These are phyloP conservation scores for Aeschynomene evenia DNA, from an alignment of 306 rosid genomes.

Conservation along the genomic window DNA sequence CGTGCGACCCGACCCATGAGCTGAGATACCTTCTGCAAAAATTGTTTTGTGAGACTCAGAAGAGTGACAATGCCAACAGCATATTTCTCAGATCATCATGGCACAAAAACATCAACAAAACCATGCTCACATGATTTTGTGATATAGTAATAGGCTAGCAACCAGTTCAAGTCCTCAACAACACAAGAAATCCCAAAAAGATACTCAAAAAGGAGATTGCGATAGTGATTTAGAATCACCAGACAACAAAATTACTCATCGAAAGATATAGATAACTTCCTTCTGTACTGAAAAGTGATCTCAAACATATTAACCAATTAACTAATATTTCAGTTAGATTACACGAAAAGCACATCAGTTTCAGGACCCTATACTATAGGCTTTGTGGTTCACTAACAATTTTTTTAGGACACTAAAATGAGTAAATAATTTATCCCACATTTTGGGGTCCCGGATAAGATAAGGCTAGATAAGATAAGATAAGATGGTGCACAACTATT, in stretches of 20 bases:
- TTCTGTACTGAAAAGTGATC: neutral
- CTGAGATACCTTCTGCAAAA: constrained; percentile 84
- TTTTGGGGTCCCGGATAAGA: neutral
- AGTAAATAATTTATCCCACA: neutral
- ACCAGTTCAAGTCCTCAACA: neutral
- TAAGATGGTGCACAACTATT: neutral
- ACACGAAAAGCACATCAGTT: neutral
- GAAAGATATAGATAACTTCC: neutral
- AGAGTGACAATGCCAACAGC: neutral
- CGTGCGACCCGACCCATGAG: constrained; percentile 78
- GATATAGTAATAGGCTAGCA: neutral
- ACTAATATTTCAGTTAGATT: neutral
- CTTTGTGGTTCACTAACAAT: neutral
- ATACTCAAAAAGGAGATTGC: neutral
- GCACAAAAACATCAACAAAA: neutral
- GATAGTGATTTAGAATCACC: neutral
- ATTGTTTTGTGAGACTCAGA: neutral
- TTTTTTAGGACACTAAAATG: neutral
- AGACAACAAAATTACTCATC: neutral
- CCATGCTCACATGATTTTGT: neutral
- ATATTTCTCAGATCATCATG: constrained; percentile 14
- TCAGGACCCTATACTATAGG: neutral
- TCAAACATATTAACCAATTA: neutral
- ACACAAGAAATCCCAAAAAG: neutral
- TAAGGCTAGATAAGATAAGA: neutral